A percentile compares a stretch with the other conserved stretches of the same genome.
Conservation (phyloP, 805 yeast genomes). For the Sporopachydermia quercuum region DNA sequence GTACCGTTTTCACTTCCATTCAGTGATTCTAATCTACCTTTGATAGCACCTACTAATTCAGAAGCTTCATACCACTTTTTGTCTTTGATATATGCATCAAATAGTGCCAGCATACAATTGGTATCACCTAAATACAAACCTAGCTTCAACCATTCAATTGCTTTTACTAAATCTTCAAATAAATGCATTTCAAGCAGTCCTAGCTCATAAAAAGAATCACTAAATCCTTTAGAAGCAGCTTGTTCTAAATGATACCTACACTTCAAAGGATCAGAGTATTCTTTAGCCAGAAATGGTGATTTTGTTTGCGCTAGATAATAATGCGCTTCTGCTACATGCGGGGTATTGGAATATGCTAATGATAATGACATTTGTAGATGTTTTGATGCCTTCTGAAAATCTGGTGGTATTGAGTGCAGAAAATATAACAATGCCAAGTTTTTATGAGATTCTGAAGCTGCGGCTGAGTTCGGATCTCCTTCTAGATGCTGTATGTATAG, state of each 20-base stretch:
- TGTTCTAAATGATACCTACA: slow-evolving; percentile 53
- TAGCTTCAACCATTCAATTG: slow-evolving; percentile 61
- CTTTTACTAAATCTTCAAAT: slow-evolving; percentile 35
- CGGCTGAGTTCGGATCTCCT: slow-evolving; percentile 37
- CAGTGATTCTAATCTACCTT: not conserved
- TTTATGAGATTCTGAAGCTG: slow-evolving; percentile 56
- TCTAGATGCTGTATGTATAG: slow-evolving; percentile 28
- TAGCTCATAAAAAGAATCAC: slow-evolving; percentile 47
- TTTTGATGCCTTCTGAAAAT: slow-evolving; percentile 31
- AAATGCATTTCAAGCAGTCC: slow-evolving; percentile 65
- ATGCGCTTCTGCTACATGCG: slow-evolving; percentile 40
- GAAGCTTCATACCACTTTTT: not conserved
- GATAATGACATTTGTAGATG: slow-evolving; percentile 39
- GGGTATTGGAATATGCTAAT: slow-evolving; percentile 41
- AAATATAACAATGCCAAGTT: slow-evolving; percentile 40
- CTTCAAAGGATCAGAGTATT: slow-evolving; percentile 36
- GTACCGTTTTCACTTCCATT: not conserved
- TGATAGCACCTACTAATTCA: not conserved
- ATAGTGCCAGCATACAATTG: slow-evolving; percentile 19
- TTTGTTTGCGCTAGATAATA: slow-evolving; percentile 55
- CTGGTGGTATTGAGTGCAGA: slow-evolving; percentile 35
- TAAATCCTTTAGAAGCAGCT: slow-evolving; percentile 55
- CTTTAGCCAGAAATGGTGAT: slow-evolving; percentile 15
- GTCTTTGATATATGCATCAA: not conserved
- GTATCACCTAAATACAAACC: slow-evolving; percentile 52